Conservation (phyloP, 2,329 filamentous ascomycete genomes). For the Ophiostoma perfectum region DNA sequence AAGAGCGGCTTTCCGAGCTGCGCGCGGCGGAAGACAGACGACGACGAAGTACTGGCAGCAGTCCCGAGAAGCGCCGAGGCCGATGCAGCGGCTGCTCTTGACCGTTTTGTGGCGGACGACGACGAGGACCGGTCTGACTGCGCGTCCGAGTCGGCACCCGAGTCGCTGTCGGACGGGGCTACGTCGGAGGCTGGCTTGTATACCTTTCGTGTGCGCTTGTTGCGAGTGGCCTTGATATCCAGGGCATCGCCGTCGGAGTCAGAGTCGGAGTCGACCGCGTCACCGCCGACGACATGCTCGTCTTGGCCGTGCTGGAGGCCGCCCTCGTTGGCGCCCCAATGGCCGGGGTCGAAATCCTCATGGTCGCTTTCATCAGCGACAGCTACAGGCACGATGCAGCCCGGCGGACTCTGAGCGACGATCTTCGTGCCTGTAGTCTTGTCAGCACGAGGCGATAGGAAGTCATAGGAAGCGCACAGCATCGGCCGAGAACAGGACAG, state of each 20-base stretch:
- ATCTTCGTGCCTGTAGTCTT: constrained; percentile 51
- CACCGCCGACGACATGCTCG: constrained; percentile 2
- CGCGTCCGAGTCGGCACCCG: neutral
- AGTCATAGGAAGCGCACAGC: too few relatives aligned
- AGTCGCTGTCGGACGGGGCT: constrained; percentile 25
- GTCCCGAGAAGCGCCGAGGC: constrained; percentile 16
- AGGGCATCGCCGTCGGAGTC: neutral
- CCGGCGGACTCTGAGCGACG: constrained; percentile 57
- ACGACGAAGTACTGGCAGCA: constrained; percentile 1
- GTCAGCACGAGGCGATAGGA: neutral
- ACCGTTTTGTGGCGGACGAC: neutral
- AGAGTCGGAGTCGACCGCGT: neutral
- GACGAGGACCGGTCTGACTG: neutral
- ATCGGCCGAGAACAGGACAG: constrained; percentile 22
- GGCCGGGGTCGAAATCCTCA: neutral
- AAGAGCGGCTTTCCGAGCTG: constrained; percentile 48
- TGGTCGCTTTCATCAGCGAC: constrained; percentile 24
- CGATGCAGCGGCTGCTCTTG: neutral
- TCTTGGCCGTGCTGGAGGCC: constrained; percentile 1
- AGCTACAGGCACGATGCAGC: constrained; percentile 50
- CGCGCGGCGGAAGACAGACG: neutral
- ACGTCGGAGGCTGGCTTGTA: neutral
- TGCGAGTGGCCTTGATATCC: neutral
- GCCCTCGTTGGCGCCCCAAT: neutral
- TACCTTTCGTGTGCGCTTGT: neutral